Evolutionary conservation across 208 protist species (phyloP).

Genomic region (Strigomonas culicis): DNA sequence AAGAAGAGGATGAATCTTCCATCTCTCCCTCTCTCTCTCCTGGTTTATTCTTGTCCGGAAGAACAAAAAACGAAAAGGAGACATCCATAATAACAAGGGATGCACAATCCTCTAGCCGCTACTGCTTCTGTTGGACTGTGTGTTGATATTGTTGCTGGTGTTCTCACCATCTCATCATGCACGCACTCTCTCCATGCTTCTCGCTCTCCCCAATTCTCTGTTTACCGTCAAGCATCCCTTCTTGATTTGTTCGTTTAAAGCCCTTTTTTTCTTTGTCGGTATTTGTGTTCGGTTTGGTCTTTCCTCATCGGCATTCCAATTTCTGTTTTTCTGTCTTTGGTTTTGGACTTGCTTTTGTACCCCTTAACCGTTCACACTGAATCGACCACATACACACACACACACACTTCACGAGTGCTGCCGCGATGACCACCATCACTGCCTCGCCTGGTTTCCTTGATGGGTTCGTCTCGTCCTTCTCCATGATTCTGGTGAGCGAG

Average conservation of each 20-base stretch:
- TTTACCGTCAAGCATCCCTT: too few relatives aligned
- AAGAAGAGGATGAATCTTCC: neutral
- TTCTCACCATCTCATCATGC: too few relatives aligned
- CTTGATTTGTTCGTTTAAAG: constrained; percentile 5
- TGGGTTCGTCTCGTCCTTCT: constrained; percentile 83
- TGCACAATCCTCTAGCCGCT: too few relatives aligned
- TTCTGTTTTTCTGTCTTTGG: constrained; percentile 3
- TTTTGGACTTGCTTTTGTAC: constrained; percentile 4
- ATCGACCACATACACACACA: constrained; percentile 5
- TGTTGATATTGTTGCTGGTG: too few relatives aligned
- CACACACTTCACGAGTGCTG: too few relatives aligned
- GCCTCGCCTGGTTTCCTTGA: constrained; percentile 42
- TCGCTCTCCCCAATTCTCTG: too few relatives aligned
- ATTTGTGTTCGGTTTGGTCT: constrained; percentile 4
- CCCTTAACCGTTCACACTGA: too few relatives aligned
- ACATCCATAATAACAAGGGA: too few relatives aligned
- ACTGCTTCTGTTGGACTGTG: too few relatives aligned
- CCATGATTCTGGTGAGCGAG: constrained; percentile 92
- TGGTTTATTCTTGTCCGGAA: neutral
- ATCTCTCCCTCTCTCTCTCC: constrained; percentile 15
- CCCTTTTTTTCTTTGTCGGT: neutral
- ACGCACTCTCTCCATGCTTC: too few relatives aligned
- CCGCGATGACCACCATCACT: too few relatives aligned
- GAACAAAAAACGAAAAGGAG: neutral
- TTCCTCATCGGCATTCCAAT: neutral